A percentile compares a stretch with the other conserved stretches of the same genome.
Evolutionary conservation across 441 rosid species (phyloP).

Genomic region (Brassica hybrid): DNA sequence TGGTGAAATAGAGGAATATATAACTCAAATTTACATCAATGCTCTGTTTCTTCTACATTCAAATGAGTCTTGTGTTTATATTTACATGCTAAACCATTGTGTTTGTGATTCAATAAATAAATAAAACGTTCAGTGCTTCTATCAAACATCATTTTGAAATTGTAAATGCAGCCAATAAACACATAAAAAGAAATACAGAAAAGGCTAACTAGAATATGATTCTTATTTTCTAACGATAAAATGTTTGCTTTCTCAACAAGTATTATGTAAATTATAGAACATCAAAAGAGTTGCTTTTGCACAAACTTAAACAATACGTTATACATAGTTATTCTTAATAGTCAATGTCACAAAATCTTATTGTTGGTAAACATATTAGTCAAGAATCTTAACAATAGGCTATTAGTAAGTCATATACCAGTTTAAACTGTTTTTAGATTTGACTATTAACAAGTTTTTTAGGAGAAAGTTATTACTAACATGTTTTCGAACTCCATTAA

Average conservation of each 20-base stretch:
- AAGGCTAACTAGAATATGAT: background rate
- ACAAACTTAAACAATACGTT: too few relatives aligned
- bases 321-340: too few relatives aligned
- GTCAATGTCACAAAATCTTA: background rate
- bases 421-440: background rate
- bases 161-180: background rate
- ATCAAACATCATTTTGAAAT: background rate
- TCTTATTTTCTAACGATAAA: background rate
- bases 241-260: too few relatives aligned
- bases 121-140: background rate
- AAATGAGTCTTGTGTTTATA: background rate
- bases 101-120: background rate
- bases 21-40: background rate
- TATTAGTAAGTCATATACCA: conserved; percentile 6
- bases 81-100: background rate
- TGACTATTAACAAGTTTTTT: background rate
- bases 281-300: too few relatives aligned
- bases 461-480: background rate
- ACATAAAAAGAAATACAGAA: background rate
- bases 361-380: background rate
- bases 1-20: conserved; percentile 9
- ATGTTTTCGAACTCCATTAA: background rate
- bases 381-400: background rate
- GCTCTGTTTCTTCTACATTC: background rate
- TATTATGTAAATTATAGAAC: background rate